Percentiles rank a stretch among this genome's conserved stretches.
These are phyloP conservation scores for Ophidiomyces ophidiicola DNA, from an alignment of 2,329 filamentous ascomycete species.

Conservation along the genomic window DNA sequence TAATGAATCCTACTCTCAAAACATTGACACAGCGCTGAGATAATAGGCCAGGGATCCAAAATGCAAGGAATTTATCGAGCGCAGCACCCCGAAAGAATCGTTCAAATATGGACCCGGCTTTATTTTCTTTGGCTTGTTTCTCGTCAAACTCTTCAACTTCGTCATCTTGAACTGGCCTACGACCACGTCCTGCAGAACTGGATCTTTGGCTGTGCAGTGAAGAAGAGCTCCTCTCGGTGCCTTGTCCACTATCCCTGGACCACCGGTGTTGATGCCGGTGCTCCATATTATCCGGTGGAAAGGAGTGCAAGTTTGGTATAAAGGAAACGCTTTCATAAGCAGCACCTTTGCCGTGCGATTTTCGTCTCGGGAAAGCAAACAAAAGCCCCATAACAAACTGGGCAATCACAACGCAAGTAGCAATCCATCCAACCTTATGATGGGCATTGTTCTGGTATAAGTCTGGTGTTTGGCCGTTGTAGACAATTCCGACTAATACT, in stretches of 20 bases:
- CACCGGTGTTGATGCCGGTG: slow-evolving; percentile 42
- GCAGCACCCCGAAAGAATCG: slow-evolving; percentile 37
- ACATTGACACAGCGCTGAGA: slow-evolving; percentile 46
- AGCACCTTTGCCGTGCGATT: slow-evolving; percentile 22
- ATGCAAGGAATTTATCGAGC: slow-evolving; percentile 42
- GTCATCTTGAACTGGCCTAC: slow-evolving; percentile 27
- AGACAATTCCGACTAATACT: slow-evolving; percentile 53
- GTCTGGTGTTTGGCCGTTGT: slow-evolving; percentile 71
- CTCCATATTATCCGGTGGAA: slow-evolving; percentile 40
- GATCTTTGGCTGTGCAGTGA: slow-evolving; percentile 52
- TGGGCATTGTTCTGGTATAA: slow-evolving; percentile 82
- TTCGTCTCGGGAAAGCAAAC: slow-evolving; percentile 45
- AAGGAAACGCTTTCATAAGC: slow-evolving; percentile 46
- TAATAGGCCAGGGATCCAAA: slow-evolving; percentile 44
- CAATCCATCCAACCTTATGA: slow-evolving; percentile 74
- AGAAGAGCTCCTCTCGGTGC: slow-evolving; percentile 56
- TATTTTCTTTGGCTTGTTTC: slow-evolving; percentile 35
- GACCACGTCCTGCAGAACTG: slow-evolving; percentile 46
- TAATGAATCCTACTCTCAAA: slow-evolving; percentile 49
- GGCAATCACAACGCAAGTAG: slow-evolving; percentile 56
- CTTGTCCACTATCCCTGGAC: slow-evolving; percentile 62
- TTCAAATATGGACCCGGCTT: slow-evolving; percentile 25
- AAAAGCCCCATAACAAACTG: slow-evolving; percentile 60
- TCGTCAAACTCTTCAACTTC: slow-evolving; percentile 41
- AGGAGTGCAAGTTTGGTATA: slow-evolving; percentile 48